These are phyloP conservation scores for Magnaporthiopsis incrustans DNA, from an alignment of 2,329 filamentous ascomycete genomes.

Conservation along the genomic window DNA sequence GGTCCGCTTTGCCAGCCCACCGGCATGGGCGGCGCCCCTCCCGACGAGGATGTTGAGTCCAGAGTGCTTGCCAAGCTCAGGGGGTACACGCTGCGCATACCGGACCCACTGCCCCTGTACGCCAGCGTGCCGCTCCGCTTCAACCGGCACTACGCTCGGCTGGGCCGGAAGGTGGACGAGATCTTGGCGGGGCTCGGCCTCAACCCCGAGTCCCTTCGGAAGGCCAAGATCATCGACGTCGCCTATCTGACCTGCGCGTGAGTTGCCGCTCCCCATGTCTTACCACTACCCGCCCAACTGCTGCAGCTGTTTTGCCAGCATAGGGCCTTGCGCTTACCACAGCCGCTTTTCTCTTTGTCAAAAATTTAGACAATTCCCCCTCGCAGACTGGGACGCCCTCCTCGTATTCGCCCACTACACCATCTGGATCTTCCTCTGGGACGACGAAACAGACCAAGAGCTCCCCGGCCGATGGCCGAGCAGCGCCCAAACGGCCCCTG, in stretches of 20 bases:
- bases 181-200: neutral
- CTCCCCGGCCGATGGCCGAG: neutral
- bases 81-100: neutral
- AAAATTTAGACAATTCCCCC: slow-evolving; percentile 6
- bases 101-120: neutral
- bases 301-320: too few relatives aligned
- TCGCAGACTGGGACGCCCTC: slow-evolving; percentile 8
- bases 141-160: neutral
- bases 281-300: too few relatives aligned
- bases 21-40: neutral
- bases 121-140: neutral
- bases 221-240: neutral
- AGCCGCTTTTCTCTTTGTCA: neutral
- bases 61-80: neutral
- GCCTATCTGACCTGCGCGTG: neutral
- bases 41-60: neutral
- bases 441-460: slow-evolving; percentile 10
- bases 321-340: neutral
- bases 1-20: neutral
- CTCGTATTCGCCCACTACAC: slow-evolving; percentile 11
- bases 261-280: neutral
- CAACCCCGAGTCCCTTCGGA: neutral
- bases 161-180: neutral
- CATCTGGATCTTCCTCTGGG: slow-evolving; percentile 16
- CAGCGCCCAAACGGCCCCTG: neutral